Percentiles rank a stretch among this genome's conserved stretches.
Evolutionary conservation across 2,329 filamentous ascomycete genomes (phyloP).

Genomic region (Calonectria ilicicola): DNA sequence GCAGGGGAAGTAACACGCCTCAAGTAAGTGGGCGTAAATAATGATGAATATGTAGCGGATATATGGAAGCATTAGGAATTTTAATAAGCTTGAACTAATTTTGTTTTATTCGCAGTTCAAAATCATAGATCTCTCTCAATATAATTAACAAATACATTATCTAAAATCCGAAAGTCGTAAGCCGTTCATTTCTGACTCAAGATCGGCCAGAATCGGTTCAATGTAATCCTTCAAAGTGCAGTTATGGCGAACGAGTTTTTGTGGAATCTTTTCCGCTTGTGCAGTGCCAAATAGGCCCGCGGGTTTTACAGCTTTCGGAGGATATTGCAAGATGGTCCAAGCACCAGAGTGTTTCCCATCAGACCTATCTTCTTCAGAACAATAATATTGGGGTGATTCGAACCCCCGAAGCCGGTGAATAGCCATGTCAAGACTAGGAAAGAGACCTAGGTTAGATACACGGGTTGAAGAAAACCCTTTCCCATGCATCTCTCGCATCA

Average conservation of each 20-base stretch:
- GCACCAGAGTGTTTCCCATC: not conserved
- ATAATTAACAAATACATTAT: not conserved
- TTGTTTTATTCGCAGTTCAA: no score
- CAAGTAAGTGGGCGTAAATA: no score
- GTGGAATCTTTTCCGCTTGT: not conserved
- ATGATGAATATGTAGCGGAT: no score
- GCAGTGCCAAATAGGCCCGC: no score
- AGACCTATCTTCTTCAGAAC: not conserved
- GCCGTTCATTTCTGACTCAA: not conserved
- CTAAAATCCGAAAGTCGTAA: not conserved
- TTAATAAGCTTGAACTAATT: no score
- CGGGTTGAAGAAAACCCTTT: no score
- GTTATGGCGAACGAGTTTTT: not conserved
- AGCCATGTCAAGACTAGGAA: not conserved
- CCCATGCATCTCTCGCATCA: not conserved
- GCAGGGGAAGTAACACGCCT: no score
- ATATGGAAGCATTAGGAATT: no score
- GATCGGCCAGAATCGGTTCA: not conserved
- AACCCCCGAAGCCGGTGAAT: not conserved
- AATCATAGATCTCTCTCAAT: not conserved
- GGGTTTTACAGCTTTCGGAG: no score
- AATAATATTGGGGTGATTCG: not conserved
- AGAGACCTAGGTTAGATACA: no score
- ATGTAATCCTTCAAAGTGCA: not conserved
- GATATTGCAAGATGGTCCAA: no score